Evolutionary conservation across 2,329 filamentous ascomycete species (phyloP).

Genomic region (Teratosphaeria destructans): DNA sequence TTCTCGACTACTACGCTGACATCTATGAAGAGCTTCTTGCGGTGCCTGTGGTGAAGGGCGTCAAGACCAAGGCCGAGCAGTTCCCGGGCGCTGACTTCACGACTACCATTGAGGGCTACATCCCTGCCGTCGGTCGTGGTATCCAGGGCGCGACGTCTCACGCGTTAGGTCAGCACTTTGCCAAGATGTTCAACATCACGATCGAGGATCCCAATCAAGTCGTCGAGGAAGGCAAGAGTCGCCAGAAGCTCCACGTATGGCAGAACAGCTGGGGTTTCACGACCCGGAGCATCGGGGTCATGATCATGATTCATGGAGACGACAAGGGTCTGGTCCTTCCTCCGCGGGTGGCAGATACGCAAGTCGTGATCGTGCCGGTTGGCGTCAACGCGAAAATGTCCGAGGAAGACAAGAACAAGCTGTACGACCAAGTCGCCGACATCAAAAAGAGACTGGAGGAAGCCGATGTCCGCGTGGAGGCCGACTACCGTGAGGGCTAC

Average conservation of each 20-base stretch:
- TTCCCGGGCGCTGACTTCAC: conserved; percentile 96
- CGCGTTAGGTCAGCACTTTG: conserved; percentile 93
- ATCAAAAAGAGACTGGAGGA: conserved; percentile 60
- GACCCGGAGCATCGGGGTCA: conserved; percentile 93
- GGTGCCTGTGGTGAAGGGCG: conserved; percentile 84
- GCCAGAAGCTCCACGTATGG: conserved; percentile 78
- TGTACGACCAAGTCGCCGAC: conserved; percentile 64
- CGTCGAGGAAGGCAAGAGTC: conserved; percentile 58
- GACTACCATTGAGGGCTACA: conserved; percentile 93
- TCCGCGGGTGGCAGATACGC: conserved; percentile 76
- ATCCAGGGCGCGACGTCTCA: conserved; percentile 96
- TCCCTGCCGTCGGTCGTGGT: conserved; percentile 86
- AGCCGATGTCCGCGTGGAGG: conserved; percentile 65
- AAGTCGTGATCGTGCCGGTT: conserved; percentile 81
- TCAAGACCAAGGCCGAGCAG: conserved; percentile 96
- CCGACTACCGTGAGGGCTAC: conserved; percentile 81
- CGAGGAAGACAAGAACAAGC: conserved; percentile 64
- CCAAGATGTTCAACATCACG: conserved; percentile 97
- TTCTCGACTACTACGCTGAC: conserved; percentile 82
- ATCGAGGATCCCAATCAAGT: conserved; percentile 72
- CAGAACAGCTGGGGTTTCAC: conserved; percentile 99
- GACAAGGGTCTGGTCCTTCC: conserved; percentile 91
- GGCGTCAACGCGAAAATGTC: conserved; percentile 83
- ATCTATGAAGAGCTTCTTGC: conserved; percentile 91
- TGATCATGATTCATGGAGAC: conserved; percentile 97